Base-by-base conservation (phyloP, 73 alveolate species). In the Tetrahymena thermophila region DNA sequence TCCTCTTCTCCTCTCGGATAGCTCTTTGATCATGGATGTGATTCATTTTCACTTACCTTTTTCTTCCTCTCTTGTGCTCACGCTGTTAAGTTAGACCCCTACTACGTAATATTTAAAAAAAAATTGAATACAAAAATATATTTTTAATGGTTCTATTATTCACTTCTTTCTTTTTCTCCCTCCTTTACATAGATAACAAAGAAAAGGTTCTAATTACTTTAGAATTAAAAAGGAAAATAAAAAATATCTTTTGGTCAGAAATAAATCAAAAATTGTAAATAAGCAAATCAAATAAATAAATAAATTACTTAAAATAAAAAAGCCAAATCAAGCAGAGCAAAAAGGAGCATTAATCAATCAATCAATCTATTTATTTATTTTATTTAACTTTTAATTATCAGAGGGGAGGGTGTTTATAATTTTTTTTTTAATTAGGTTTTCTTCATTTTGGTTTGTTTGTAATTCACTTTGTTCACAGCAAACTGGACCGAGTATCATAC, bases 1-100 rank as follows among this genome's bases (percentile, higher is more conserved):
- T 96, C 99, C 84, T 96, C 99, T 13, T 97, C 99, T n/a, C 98
- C 99, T 35, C 96, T 98, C 25, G 99, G 99, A 28, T 98, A 98
- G 93, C 97, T 98, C 19, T 98, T 98, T 97, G 99, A 98, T 96
- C 99, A 98, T 56, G 97, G 97, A 43, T 95, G 97, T 55, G 97
- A 95, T 85, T 95, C 97, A 17, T 95, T 95, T 50, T 55, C 94
- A 10, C 35, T 95, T 85, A 89, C 94, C 93, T 95, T 95, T 38
- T 95, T 95, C 56, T 44, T 85, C 34, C 42, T 95, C 15, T 94
- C 95, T 85, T 84, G 85, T 7, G 97, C 97, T 31, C 85, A 89
- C 15, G 97, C 97, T 31, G 85, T 93, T 14, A 85, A 35, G 16
- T 43, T 95, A 85, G 97, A 95, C 43, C 89, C 89, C 89, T 31